Evolutionary conservation across 2,329 filamentous ascomycete species (phyloP), one percentile per base, ranked within the genome.

Genomic region (Aspergillus neoniger): DNA sequence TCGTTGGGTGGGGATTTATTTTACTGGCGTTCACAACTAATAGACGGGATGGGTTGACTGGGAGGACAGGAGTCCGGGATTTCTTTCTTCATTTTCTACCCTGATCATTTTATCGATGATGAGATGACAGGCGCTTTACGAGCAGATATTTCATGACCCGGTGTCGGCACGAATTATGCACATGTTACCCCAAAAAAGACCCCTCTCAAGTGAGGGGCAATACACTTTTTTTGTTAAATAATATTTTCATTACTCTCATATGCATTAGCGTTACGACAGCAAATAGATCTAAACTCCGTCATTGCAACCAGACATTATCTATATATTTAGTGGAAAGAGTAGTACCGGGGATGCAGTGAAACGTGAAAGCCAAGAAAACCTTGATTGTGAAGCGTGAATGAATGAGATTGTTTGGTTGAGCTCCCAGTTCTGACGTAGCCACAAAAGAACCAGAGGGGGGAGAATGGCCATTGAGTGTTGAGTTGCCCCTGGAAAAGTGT

Each of bases 21-120:
- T 54, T 38, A 55, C 50, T 41, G 66, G 64, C 63, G 65, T 68
- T 66, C 49, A 47, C 58, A 55, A 44, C 28, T 47, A 47, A 65
- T 65, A 65, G 64, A 69, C 55, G 62, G 39, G 47, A 50, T 23
- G 54, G 61, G 43, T 48, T 54, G 43, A 21, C 15, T 21, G 4
- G 50, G 36, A 39, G 19, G 38, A 55, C 21, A 55, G 15, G n/a
- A 19, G 39, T 55, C 23, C 14, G 12, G 41, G 23, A 19, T 19
- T 55, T n/a, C 36, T 12, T 55, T 55, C 39, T 55, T 36, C 32
- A 36, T 36, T 36, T 44, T 55, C 43, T 15, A 9, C 17, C 12
- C n/a, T 44, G 21, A 44, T 30, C 15, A 17, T 17, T 2, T 17
- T 2, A 15, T 41, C 36, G 7, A 15, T 43, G 21, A 15, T 41